Base-by-base conservation (phyloP, 2,329 filamentous ascomycete genomes). In the Colletotrichum zoysiae region DNA sequence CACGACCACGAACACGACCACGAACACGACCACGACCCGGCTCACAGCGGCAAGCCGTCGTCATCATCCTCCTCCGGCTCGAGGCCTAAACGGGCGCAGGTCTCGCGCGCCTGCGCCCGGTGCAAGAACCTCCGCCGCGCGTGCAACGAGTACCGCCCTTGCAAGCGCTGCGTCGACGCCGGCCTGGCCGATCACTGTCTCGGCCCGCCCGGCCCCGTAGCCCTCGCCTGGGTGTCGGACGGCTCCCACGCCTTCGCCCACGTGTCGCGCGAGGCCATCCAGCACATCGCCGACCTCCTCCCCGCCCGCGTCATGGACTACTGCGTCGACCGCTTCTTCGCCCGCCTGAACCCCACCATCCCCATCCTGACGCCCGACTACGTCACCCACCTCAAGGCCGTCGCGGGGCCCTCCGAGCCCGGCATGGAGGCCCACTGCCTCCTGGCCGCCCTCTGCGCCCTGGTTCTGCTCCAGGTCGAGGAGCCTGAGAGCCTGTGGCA, bases 71-170 rank as follows among this genome's bases (percentile, higher is more conserved):
- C 65, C 11, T 48, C 33, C 46, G 46, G 33, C 35, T 62, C 60
- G 18, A 65, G 70, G 26, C 69, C 70, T 55, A 72, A 72, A 48
- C 58, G 70, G 38, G 76, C 78, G 26, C 83, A 85, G 70, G 84
- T 85, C 9, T 82, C 84, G 11, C 77, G 82, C 38, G 84, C 84
- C 9, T 85, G 84, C 66, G 79, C 80, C 40, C 78, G 84, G 30
- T 86, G 84, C 77, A 83, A 83, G 73, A 78, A 77, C 23, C 78
- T 85, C 16, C 81, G 84, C 40, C 79, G 84, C 42, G 83, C 83
- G 0, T 85, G 84, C 74, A 85, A 81, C 76, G 83, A 85, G 74
- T 81, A 78, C 60, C 77, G 84, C 55, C 84, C 84, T 14, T 86
- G 84, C 76, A 79, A 78, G 64, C 77, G 84, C 63, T 86, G 84